Conservation (phyloP, 192 early-diverging fungal species). For the Spizellomyces punctatus region DNA sequence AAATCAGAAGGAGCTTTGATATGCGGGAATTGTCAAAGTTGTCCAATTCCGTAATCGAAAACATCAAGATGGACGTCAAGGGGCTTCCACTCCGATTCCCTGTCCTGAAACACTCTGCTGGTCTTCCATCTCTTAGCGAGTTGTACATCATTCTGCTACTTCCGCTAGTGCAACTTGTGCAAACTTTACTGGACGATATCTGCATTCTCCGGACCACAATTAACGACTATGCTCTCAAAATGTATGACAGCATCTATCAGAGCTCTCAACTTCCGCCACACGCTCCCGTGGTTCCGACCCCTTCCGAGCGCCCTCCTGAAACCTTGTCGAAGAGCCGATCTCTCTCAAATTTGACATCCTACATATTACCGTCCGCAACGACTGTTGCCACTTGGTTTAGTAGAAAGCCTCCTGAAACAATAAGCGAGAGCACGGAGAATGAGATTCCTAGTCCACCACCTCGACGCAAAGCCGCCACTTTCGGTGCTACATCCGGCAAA, state of each 20-base stretch:
- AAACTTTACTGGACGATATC: slow-evolving; percentile 38
- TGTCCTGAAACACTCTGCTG: neutral
- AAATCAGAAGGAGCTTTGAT: slow-evolving; percentile 42
- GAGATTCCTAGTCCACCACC: too few species aligned
- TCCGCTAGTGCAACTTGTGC: slow-evolving; percentile 38
- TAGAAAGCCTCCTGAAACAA: neutral
- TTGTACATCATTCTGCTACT: slow-evolving; percentile 19
- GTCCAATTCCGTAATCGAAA: slow-evolving; percentile 42
- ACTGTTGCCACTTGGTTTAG: slow-evolving; percentile 13
- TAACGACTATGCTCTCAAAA: slow-evolving; percentile 42
- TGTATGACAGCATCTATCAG: slow-evolving; percentile 37
- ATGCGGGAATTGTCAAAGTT: slow-evolving; percentile 39
- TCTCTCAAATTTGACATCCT: neutral
- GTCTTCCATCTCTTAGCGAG: neutral
- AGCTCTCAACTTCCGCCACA: neutral
- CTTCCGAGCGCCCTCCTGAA: neutral
- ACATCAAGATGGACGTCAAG: slow-evolving; percentile 36
- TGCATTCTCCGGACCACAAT: slow-evolving; percentile 19
- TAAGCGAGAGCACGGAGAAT: too few species aligned
- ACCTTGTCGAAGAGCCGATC: neutral
- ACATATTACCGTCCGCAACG: slow-evolving; percentile 5
- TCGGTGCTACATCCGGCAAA: too few species aligned
- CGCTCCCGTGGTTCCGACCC: neutral
- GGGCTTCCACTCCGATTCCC: slow-evolving; percentile 35
- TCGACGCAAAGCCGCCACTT: too few species aligned